Base-by-base conservation (phyloP, 2,329 filamentous ascomycete genomes). In the Chrysosporium queenslandicum region DNA sequence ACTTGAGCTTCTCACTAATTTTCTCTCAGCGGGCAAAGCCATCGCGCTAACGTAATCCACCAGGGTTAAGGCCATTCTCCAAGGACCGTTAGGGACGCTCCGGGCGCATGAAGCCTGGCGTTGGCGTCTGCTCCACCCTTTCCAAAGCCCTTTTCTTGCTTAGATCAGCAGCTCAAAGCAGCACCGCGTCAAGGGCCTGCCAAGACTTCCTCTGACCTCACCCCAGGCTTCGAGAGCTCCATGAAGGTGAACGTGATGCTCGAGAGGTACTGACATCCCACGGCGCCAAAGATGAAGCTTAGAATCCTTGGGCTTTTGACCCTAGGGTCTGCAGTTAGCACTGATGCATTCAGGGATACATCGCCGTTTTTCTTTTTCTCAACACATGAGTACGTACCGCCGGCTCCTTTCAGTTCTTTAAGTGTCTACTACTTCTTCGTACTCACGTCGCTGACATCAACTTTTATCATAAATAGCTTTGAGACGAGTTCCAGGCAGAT, bases 361-460 rank as follows among this genome's bases (percentile, higher is more conserved):
- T 90, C 87, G 51, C 91, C 92, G 16, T 92, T 95, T 69, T 79
- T 95, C 66, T 73, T 96, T 59, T 84, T 94, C 68, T 96, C 91
- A 29, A 91, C 85, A 42, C 79, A 85, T 57, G 75, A 83, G 90
- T 95, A 83, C 63, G 83, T 29, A 11, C 39, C 18, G 16, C 32
- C 23, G 5, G 7, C n/a, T 59, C 21, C 21, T 14, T 16, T 29
- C 6, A 16, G 12, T 20, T 29, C 46, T 2, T 29, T 34, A 23
- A 29, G 46, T 16, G 21, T 9, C 3, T 34, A 29, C 8, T 4
- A n/a, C n/a, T n/a, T n/a, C n/a, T n/a, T n/a, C n/a, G n/a, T n/a
- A n/a, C n/a, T n/a, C n/a, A 12, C 25, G 18, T 27, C 20, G 34
- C 36, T 49, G 18, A 41, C n/a, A 27, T 29, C 45, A 21, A 6